Conservation (phyloP, 305 asterid genomes). For the Plantago rigida region DNA sequence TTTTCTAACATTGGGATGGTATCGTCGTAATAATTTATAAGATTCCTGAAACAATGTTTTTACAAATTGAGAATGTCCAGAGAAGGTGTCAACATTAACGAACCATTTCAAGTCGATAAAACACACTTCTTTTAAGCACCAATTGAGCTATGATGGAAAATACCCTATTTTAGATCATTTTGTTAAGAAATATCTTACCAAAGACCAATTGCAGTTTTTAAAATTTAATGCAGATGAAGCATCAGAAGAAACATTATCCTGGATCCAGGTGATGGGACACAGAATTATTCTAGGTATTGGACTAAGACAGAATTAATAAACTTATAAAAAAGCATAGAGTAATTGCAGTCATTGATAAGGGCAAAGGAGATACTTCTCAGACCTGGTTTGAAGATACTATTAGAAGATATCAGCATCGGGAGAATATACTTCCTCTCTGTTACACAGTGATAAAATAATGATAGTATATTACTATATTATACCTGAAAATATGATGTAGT, state of each 20-base stretch:
- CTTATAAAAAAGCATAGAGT: slow-evolving; percentile 14
- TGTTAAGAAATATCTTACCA: not conserved
- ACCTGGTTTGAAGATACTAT: slow-evolving; percentile 20
- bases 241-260: not conserved
- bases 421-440: not conserved
- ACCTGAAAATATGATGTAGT: slow-evolving; percentile 57
- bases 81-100: not conserved
- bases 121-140: slow-evolving; percentile 3
- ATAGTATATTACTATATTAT: slow-evolving; percentile 8
- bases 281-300: slow-evolving; percentile 10
- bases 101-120: not conserved
- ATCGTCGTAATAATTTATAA: slow-evolving; percentile 6
- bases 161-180: not conserved
- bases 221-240: slow-evolving; percentile 9
- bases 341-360: slow-evolving; percentile 18
- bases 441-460: not conserved
- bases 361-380: slow-evolving; percentile 25
- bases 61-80: not conserved
- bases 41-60: not conserved
- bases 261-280: slow-evolving; percentile 9
- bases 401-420: slow-evolving; percentile 20
- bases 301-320: slow-evolving; percentile 15
- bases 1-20: slow-evolving; percentile 2
- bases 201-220: not conserved
- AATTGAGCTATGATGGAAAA: not conserved